Evolutionary conservation across 768 basidiomycete species (phyloP), one percentile per base, ranked within the genome.

Genomic region (Phylloporus arenicola): DNA sequence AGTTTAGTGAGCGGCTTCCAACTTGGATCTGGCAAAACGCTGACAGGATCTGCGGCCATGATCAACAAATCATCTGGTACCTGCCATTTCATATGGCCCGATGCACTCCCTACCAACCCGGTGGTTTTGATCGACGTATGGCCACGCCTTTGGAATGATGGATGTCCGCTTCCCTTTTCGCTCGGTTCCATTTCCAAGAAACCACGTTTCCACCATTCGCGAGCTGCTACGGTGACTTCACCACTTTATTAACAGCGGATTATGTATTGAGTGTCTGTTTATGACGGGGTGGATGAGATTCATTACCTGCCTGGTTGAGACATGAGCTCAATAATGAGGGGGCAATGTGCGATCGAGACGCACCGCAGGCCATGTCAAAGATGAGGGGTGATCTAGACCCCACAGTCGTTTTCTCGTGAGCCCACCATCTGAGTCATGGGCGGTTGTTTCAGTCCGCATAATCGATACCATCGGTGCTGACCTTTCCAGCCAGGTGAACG

Each of bases 131-230:
- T 29, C 1, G 53, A 41, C 17, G n/a, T 2, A 1, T 44, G 8
- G 37, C 33, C 46, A 9, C 1, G 13, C 2, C n/a, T 20, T 38
- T 51, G 50, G 9, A 24, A 12, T 33, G 33, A 35, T 27, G 20
- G 24, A 42, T 12, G 13, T 30, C 38, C 6, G 7, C 12, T 40
- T 16, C 37, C 46, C 34, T 34, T 58, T 56, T 48, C 48, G 43
- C 51, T 46, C 8, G 61, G 51, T 30, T 62, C 53, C 43, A 51
- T 54, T 44, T 69, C 62, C 49, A 56, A 54, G 25, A 24, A n/a
- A 14, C 63, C 75, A 4, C 64, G 51, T 39, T 71, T 69, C 72
- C 78, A 80, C 85, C 85, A 88, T 56, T 85, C 82, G 39, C 75
- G 63, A 12, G 82, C 67, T 4, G 78, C 77, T 11, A 79, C 50